Base-by-base conservation (phyloP, 2,329 filamentous ascomycete genomes). In the Colletotrichum trifolii region DNA sequence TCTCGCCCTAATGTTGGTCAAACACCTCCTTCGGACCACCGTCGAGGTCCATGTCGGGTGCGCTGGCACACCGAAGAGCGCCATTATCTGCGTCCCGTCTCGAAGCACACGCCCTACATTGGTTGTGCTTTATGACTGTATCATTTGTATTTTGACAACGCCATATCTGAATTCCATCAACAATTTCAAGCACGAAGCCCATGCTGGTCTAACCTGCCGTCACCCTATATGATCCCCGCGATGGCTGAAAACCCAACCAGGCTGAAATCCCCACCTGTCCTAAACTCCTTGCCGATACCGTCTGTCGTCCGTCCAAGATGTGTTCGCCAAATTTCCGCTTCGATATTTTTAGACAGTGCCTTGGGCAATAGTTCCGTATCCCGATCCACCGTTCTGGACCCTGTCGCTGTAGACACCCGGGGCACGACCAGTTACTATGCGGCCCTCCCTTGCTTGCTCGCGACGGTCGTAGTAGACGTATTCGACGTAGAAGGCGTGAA, bases 381-480 rank as follows among this genome's bases (percentile, higher is more conserved):
- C 87, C 54, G 88, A 83, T 68, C 60, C 60, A n/a, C 90, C 91
- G 4, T 81, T 87, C 79, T 93, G 89, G n/a, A 94, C 86, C 40
- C 86, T 85, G 40, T 91, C 85, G 71, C 88, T 91, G 75, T 90
- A 94, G 15, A 94, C 85, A 35, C 90, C 90, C 0, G 91, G 88
- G 2, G 90, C 90, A 2, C 82, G 83, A 8, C 78, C 73, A 4
- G 82, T 79, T 17, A 83, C 79, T 64, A 83, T 82, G 10, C 82
- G 80, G 6, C 91, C 91, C 39, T 85, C 80, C 49, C 82, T 78
- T 2, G 84, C 83, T 74, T 89, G 85, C 70, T 92, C 89, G 57
- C 84, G 85, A 43, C 90, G 90, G 72, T 92, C 87, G 76, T 90
- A 95, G 80, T 94, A 97, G 67, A 96, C 83, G 75, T 94, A 96